Conservation (phyloP, 805 yeast genomes). For the Wickerhamiella azymoides region DNA sequence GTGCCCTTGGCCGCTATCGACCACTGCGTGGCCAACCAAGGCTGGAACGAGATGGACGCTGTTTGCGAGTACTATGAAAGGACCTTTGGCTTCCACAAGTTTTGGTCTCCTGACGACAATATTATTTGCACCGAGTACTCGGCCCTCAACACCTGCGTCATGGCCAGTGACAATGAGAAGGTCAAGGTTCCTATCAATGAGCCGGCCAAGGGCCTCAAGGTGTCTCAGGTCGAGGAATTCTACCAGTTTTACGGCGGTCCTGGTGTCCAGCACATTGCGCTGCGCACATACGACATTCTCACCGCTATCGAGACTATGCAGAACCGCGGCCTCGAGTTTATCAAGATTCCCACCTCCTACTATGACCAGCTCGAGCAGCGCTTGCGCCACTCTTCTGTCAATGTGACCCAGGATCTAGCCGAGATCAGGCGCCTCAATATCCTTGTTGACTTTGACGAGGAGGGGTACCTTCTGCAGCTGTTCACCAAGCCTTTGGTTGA, state of each 20-base stretch:
- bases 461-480: slow-evolving; percentile 65
- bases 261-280: slow-evolving; percentile 75
- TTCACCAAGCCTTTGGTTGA: slow-evolving; percentile 66
- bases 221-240: slow-evolving; percentile 74
- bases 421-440: slow-evolving; percentile 40
- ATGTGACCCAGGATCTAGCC: slow-evolving; percentile 40
- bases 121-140: slow-evolving; percentile 58
- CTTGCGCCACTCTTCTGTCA: slow-evolving; percentile 31
- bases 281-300: slow-evolving; percentile 48
- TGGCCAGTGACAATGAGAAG: slow-evolving; percentile 51
- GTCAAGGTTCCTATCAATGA: slow-evolving; percentile 78
- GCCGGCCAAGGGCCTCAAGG: slow-evolving; percentile 55
- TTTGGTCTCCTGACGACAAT: slow-evolving; percentile 74
- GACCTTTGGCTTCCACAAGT: slow-evolving; percentile 59
- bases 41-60: slow-evolving; percentile 49
- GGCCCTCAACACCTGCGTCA: slow-evolving; percentile 59
- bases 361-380: slow-evolving; percentile 38
- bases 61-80: slow-evolving; percentile 47
- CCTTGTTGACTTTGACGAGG: slow-evolving; percentile 62
- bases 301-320: slow-evolving; percentile 39
- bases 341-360: slow-evolving; percentile 43
- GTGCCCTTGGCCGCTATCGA: slow-evolving; percentile 39
- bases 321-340: slow-evolving; percentile 57
- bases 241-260: slow-evolving; percentile 63
- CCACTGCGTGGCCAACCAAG: slow-evolving; percentile 70